phyloP scores from a whole-genome alignment of 306 rosid species.

The Oxytropis ochrocephala region DNA sequence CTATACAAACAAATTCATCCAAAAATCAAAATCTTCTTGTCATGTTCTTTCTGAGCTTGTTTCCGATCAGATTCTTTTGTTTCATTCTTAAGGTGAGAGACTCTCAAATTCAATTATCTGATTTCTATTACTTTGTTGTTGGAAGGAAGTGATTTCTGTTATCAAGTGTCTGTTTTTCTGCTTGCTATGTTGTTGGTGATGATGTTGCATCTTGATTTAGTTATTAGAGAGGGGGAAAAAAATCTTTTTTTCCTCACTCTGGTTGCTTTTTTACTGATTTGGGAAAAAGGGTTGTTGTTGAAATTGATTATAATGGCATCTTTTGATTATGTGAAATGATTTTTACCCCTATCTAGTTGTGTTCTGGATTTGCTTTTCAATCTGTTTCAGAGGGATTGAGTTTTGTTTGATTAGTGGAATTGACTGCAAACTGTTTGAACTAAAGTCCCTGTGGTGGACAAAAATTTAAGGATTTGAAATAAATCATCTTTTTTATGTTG shows the following conservation, averaged over 20 bases:
- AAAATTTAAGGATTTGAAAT: neutral
- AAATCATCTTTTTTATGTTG: neutral
- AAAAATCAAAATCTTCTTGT: too few species aligned
- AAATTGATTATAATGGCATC: neutral
- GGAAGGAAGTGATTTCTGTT: neutral
- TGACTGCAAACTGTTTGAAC: neutral
- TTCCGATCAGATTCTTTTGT: slow-evolving; percentile 15
- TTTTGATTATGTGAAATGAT: neutral
- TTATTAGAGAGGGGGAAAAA: neutral
- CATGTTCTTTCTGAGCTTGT: neutral
- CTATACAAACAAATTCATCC: too few species aligned
- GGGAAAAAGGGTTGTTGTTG: slow-evolving; percentile 7
- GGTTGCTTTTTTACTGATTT: neutral
- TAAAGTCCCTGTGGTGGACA: neutral
- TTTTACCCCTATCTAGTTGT: neutral
- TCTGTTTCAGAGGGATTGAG: neutral
- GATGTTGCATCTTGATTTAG: slow-evolving; percentile 7
- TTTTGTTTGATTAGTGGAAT: neutral
- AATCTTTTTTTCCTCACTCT: neutral
- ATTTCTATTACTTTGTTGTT: slow-evolving; percentile 3
- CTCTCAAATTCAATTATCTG: neutral
- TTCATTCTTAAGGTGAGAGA: slow-evolving; percentile 16
- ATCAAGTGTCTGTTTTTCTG: neutral
- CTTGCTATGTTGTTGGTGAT: slow-evolving; percentile 3
- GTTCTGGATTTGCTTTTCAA: slow-evolving; percentile 11